phyloP scores from a whole-genome alignment of 2,329 filamentous ascomycete genomes.

The Penicillium sclerotiorum region DNA sequence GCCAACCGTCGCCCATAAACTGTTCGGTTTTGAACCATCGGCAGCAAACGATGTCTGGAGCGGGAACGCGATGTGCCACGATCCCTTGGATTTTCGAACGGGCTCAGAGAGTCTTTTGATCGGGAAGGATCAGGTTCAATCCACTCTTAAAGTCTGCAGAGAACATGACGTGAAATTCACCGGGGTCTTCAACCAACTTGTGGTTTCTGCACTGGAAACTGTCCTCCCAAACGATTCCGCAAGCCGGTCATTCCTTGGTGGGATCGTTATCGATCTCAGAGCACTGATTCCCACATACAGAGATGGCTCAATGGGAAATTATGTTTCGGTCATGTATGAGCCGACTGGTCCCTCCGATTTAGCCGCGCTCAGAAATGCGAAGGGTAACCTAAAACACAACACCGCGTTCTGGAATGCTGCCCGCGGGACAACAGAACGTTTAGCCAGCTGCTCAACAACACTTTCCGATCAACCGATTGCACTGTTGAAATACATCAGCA shows the following conservation, averaged over 20 bases:
- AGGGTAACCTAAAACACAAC: not conserved
- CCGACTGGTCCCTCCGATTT: not conserved
- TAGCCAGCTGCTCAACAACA: not conserved
- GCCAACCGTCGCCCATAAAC: not conserved
- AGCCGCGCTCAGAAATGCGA: not conserved
- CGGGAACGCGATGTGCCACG: not conserved
- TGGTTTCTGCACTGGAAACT: not conserved
- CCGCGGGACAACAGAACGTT: not conserved
- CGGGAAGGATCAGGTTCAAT: not conserved
- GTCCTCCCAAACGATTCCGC: not conserved
- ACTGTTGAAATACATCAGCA: not conserved
- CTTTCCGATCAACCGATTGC: slow-evolving; percentile 1
- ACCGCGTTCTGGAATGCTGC: not conserved
- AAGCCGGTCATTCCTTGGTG: not conserved
- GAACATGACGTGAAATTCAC: not conserved
- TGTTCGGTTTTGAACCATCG: not conserved
- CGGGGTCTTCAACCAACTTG: not conserved
- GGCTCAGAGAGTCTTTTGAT: not conserved
- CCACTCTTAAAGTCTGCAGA: not conserved
- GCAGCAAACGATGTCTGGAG: not conserved
- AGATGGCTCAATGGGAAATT: not conserved
- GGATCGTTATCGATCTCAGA: slow-evolving; percentile 3
- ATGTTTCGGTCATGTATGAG: not conserved
- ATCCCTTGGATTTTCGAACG: not conserved
- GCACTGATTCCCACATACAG: not conserved